A percentile compares a stretch with the other conserved stretches of the same genome.
These are phyloP conservation scores for Aegilops sharonensis DNA, from an alignment of 176 grass and related monocot genomes.

Conservation along the genomic window DNA sequence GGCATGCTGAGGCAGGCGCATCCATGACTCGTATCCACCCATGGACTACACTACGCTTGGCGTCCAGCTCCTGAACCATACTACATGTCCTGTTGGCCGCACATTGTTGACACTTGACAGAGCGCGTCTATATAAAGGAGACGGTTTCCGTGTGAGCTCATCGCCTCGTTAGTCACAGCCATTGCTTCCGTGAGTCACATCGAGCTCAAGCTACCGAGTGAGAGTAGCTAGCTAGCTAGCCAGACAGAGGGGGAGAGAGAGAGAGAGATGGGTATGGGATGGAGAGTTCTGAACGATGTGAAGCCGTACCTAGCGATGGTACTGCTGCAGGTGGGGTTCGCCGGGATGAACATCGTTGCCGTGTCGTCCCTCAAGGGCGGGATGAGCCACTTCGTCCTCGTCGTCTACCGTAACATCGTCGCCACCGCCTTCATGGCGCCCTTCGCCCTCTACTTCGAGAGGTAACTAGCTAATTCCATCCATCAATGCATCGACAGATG, in stretches of 20 bases:
- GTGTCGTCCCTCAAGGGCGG: constrained; percentile 74
- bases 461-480: constrained; percentile 11
- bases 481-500: too few species aligned
- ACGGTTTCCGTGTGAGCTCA: constrained; percentile 17
- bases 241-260: background rate
- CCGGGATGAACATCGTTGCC: constrained; percentile 80
- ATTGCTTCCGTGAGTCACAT: background rate
- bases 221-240: background rate
- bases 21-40: constrained; percentile 46
- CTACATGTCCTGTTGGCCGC: background rate
- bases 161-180: background rate
- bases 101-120: background rate
- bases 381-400: constrained; percentile 88
- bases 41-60: constrained; percentile 6
- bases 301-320: constrained; percentile 92
- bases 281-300: constrained; percentile 33
- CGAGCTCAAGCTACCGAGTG: background rate
- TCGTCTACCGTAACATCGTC: constrained; percentile 74
- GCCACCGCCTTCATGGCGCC: constrained; percentile 66
- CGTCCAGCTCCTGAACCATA: background rate
- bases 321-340: constrained; percentile 81
- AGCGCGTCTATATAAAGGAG: constrained; percentile 57
- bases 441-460: constrained; percentile 82
- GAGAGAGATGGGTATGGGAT: constrained; percentile 28
- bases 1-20: constrained; percentile 5